These are phyloP conservation scores for Favolaschia claudopus DNA, from an alignment of 768 basidiomycete genomes.

Conservation along the genomic window DNA sequence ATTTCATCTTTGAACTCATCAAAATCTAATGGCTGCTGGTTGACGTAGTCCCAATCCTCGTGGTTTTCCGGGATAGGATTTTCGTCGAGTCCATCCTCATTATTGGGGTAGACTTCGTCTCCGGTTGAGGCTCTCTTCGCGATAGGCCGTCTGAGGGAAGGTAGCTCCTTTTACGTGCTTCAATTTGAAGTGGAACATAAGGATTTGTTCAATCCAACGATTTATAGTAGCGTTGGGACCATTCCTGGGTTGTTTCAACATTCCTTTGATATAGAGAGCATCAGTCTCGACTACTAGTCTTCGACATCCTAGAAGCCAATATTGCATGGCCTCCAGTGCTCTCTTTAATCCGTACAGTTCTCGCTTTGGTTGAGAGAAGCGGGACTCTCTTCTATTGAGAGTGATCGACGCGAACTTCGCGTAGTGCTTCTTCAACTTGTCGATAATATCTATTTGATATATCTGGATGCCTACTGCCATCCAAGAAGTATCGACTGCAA, in stretches of 20 bases:
- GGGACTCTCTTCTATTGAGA: slow-evolving; percentile 39
- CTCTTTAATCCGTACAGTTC: slow-evolving; percentile 45
- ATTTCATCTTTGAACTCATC: background rate
- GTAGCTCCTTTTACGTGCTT: slow-evolving; percentile 31
- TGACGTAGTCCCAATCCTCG: background rate
- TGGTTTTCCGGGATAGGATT: background rate
- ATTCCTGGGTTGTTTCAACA: slow-evolving; percentile 42
- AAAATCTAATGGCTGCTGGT: background rate
- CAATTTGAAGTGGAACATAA: slow-evolving; percentile 40
- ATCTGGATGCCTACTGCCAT: too few relatives aligned
- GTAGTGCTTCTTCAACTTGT: too few relatives aligned
- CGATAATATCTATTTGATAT: too few relatives aligned
- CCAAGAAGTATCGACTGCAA: too few relatives aligned
- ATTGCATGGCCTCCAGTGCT: slow-evolving; percentile 22
- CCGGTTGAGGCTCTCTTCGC: slow-evolving; percentile 25
- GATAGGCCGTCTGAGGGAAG: background rate
- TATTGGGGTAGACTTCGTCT: slow-evolving; percentile 39
- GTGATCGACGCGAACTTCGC: slow-evolving; percentile 47
- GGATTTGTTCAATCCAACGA: slow-evolving; percentile 42
- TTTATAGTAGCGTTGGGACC: slow-evolving; percentile 42
- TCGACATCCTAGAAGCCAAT: slow-evolving; percentile 26
- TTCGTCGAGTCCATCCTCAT: background rate
- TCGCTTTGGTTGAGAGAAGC: slow-evolving; percentile 46
- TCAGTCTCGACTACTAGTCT: slow-evolving; percentile 42
- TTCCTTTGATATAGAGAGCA: slow-evolving; percentile 40